A percentile compares a stretch with the other conserved stretches of the same genome.
These are phyloP conservation scores for Clonostachys byssicola DNA, from an alignment of 2,329 filamentous ascomycete genomes.

Conservation along the genomic window DNA sequence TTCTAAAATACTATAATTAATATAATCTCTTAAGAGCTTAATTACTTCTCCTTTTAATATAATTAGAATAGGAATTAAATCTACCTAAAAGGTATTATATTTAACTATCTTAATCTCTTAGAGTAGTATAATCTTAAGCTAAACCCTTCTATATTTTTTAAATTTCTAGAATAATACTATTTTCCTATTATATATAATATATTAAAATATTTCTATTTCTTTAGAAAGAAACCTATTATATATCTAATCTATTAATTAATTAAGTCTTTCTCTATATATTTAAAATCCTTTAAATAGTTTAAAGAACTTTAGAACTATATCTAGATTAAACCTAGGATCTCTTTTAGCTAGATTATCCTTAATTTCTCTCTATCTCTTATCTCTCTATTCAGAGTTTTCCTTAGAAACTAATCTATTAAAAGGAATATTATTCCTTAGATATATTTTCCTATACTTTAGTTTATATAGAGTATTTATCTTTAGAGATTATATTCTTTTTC, in stretches of 20 bases:
- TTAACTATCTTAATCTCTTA: background rate
- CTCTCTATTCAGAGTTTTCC: background rate
- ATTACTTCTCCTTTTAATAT: background rate
- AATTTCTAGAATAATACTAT: background rate
- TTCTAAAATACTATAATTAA: background rate
- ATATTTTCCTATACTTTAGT: background rate
- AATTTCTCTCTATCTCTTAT: too few relatives aligned
- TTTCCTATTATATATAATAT: background rate
- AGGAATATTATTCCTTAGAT: background rate
- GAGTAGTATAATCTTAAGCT: background rate
- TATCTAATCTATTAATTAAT: background rate
- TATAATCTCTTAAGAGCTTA: background rate
- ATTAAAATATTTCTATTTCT: background rate
- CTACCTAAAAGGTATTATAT: background rate
- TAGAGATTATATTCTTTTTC: background rate
- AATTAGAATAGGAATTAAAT: background rate
- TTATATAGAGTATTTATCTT: background rate
- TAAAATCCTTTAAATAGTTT: too few relatives aligned
- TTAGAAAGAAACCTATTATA: background rate
- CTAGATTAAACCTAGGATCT: too few relatives aligned
- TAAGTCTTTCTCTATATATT: too few relatives aligned
- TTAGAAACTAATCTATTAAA: background rate
- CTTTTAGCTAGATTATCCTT: too few relatives aligned
- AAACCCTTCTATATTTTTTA: background rate
- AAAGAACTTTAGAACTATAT: too few relatives aligned